Evolutionary conservation across 2,329 filamentous ascomycete species (phyloP).

Genomic region (Aspergillus costaricaensis): DNA sequence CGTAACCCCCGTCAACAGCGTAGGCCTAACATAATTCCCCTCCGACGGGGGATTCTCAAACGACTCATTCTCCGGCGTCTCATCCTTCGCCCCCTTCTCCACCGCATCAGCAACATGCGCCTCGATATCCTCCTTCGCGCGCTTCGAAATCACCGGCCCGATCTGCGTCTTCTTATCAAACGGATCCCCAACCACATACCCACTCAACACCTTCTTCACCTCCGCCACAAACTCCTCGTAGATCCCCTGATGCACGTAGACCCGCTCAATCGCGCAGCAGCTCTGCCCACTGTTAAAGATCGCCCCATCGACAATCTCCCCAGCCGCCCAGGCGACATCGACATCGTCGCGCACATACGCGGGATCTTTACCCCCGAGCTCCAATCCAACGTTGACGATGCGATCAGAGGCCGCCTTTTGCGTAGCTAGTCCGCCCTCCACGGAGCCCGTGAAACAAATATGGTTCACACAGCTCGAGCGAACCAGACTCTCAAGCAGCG

Average conservation of each 20-base stretch:
- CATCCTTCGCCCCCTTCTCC: conserved; percentile 75
- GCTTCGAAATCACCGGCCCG: conserved; percentile 80
- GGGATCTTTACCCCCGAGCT: conserved; percentile 89
- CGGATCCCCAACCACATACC: conserved; percentile 65
- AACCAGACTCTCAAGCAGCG: conserved; percentile 73
- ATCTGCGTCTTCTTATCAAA: conserved; percentile 72
- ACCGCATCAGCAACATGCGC: conserved; percentile 79
- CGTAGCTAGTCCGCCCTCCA: conserved; percentile 77
- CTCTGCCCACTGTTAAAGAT: conserved; percentile 95
- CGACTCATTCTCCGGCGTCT: conserved; percentile 73
- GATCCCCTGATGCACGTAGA: conserved; percentile 81
- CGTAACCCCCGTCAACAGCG: conserved; percentile 72
- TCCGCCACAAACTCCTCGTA: conserved; percentile 78
- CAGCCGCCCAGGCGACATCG: conserved; percentile 82
- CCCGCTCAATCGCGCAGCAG: conserved; percentile 84
- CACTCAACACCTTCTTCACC: conserved; percentile 70
- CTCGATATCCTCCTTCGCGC: conserved; percentile 71
- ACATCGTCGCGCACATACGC: conserved; percentile 85
- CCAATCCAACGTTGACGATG: conserved; percentile 78
- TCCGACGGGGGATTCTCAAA: conserved; percentile 68
- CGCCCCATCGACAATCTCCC: conserved; percentile 86
- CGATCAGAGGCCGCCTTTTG: conserved; percentile 79
- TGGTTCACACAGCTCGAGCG: conserved; percentile 71
- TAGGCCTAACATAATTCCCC: conserved; percentile 84
- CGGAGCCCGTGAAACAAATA: conserved; percentile 88